Evolutionary conservation across 1,139 yeast species (phyloP).

Genomic region (Maudiozyma humilis): DNA sequence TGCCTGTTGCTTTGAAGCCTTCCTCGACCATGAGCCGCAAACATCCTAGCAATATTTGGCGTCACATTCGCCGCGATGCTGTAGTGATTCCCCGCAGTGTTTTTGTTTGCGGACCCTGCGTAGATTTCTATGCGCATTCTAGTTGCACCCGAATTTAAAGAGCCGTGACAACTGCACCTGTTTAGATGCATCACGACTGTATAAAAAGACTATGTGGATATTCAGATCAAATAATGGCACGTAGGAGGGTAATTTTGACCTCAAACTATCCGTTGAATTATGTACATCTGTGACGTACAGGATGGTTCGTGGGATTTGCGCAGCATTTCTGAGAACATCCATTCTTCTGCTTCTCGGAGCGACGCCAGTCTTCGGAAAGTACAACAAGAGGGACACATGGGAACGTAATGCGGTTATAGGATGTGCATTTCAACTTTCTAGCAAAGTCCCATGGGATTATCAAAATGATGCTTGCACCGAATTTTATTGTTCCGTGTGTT

Average conservation of each 20-base stretch:
- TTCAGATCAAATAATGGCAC: too few species aligned
- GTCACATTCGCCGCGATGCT: too few species aligned
- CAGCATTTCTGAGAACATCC: not conserved
- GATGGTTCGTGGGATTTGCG: too few species aligned
- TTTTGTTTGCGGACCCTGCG: too few species aligned
- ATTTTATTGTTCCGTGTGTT: constrained; percentile 13
- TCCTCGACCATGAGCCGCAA: too few species aligned
- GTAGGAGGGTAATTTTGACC: too few species aligned
- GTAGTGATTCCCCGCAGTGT: too few species aligned
- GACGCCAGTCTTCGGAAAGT: not conserved
- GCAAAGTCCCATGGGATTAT: constrained; percentile 7
- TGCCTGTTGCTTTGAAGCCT: too few species aligned
- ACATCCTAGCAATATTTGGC: too few species aligned
- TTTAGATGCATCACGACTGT: not conserved
- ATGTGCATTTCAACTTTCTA: constrained; percentile 7
- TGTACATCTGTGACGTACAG: too few species aligned
- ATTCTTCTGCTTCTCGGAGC: not conserved
- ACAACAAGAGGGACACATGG: not conserved
- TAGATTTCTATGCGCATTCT: not conserved
- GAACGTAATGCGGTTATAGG: constrained; percentile 7
- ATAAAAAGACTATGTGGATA: not conserved
- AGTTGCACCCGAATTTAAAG: constrained; percentile 2
- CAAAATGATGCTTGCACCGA: not conserved
- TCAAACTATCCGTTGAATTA: too few species aligned
- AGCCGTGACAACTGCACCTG: not conserved